Conservation (phyloP, 345 rosid genomes). For the Mallotus nudiflorus region DNA sequence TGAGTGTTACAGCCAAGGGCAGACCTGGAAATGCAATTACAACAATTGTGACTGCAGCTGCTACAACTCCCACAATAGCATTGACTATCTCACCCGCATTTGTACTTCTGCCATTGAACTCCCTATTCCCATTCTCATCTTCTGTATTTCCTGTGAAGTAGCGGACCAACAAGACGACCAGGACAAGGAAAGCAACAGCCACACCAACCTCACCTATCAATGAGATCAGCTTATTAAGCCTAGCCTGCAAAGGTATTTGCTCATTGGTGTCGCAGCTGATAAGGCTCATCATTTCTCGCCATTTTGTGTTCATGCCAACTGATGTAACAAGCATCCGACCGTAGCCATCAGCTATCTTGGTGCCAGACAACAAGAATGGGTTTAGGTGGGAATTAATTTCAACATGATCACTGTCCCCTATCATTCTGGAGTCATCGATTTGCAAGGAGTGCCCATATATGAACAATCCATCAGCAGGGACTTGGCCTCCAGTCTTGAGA, state of each 20-base stretch:
- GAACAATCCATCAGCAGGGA: constrained; percentile 32
- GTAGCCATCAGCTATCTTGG: constrained; percentile 28
- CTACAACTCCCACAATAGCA: constrained; percentile 60
- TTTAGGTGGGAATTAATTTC: constrained; percentile 11
- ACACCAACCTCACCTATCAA: constrained; percentile 60
- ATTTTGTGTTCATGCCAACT: constrained; percentile 68
- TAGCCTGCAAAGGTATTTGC: constrained; percentile 63
- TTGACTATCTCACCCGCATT: constrained; percentile 47
- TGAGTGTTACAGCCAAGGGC: constrained; percentile 76
- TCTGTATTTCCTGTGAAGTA: constrained; percentile 71
- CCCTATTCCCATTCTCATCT: constrained; percentile 49
- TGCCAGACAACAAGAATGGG: constrained; percentile 23
- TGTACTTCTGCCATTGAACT: constrained; percentile 46
- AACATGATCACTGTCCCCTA: constrained; percentile 21
- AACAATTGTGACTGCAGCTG: constrained; percentile 69
- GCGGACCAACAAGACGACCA: constrained; percentile 53
- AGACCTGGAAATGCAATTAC: constrained; percentile 84
- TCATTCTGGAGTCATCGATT: constrained; percentile 29
- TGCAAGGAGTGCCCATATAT: constrained; percentile 22
- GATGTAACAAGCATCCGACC: constrained; percentile 65
- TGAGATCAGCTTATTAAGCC: constrained; percentile 68
- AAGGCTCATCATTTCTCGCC: constrained; percentile 80
- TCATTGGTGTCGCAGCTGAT: constrained; percentile 44
- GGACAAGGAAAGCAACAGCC: constrained; percentile 64
- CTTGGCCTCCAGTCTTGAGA: constrained; percentile 24